Percentiles rank a stretch among this genome's conserved stretches.
phyloP scores from a whole-genome alignment of 768 basidiomycete genomes.

The Suillus tomentosus region DNA sequence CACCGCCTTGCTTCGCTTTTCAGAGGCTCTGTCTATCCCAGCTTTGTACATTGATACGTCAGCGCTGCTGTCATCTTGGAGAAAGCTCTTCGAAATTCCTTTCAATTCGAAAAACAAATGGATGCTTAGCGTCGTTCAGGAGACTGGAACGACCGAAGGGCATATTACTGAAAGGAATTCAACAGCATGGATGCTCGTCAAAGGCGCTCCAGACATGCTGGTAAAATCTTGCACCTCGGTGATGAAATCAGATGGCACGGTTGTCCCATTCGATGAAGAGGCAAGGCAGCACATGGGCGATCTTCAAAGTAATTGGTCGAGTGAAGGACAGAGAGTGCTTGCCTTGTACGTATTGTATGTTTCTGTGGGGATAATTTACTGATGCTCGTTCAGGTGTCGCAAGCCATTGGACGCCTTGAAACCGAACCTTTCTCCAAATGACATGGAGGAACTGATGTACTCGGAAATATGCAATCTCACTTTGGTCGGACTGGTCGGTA shows the following conservation, averaged over 20 bases:
- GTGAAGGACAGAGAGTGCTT: constrained; percentile 55
- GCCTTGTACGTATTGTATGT: constrained; percentile 34
- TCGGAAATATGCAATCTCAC: constrained; percentile 41
- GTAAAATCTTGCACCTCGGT: constrained; percentile 41
- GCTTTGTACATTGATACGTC: constrained; percentile 24
- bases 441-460: constrained; percentile 42
- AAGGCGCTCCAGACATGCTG: constrained; percentile 63
- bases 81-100: constrained; percentile 39
- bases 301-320: constrained; percentile 45
- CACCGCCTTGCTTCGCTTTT: constrained; percentile 53
- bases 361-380: constrained; percentile 6
- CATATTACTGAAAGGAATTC: constrained; percentile 14
- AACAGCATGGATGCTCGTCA: constrained; percentile 44
- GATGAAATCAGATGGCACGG: constrained; percentile 35
- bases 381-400: constrained; percentile 24
- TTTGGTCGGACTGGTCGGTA: constrained; percentile 53
- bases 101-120: constrained; percentile 59
- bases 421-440: constrained; percentile 27
- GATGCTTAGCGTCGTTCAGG: constrained; percentile 49
- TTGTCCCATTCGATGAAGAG: constrained; percentile 31
- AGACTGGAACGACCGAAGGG: constrained; percentile 21
- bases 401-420: constrained; percentile 32
- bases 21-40: constrained; percentile 34
- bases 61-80: constrained; percentile 23
- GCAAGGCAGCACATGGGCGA: constrained; percentile 23